Conservation (phyloP, 202 grass and related monocot species). For the Musa balbisiana region DNA sequence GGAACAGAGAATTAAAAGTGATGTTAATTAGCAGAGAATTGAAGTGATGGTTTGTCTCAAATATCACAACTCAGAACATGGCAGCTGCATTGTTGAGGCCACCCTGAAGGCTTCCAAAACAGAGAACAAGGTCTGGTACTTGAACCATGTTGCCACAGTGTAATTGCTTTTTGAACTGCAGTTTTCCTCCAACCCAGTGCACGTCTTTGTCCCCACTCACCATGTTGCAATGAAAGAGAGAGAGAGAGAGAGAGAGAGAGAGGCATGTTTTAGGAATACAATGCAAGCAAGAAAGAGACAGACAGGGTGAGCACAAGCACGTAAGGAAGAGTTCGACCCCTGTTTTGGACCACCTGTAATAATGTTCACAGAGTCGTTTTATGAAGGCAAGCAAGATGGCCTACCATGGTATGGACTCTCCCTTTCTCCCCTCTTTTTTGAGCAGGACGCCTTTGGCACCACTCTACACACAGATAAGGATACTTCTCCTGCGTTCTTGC, state of each 20-base stretch:
- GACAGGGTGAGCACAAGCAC: slow-evolving; percentile 12
- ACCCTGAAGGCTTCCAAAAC: not conserved
- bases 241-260: not conserved
- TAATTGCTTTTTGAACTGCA: slow-evolving; percentile 24
- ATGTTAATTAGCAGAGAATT: not conserved
- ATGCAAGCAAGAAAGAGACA: slow-evolving; percentile 29
- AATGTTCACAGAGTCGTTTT: not conserved
- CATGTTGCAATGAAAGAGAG: slow-evolving; percentile 1
- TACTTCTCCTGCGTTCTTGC: not conserved
- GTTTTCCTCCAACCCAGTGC: not conserved
- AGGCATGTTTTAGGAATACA: slow-evolving; percentile 25
- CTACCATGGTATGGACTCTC: slow-evolving; percentile 16
- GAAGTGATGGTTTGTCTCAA: not conserved
- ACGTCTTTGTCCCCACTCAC: not conserved
- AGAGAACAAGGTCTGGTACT: slow-evolving; percentile 17
- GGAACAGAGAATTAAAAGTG: not conserved
- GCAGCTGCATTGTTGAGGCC: not conserved
- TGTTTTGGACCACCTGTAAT: slow-evolving; percentile 5
- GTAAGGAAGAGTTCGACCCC: not conserved
- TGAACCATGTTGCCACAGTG: slow-evolving; percentile 10
- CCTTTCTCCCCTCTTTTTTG: slow-evolving; percentile 1
- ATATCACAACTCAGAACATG: not conserved
- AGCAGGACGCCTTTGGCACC: not conserved
- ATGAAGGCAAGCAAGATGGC: too few species aligned
- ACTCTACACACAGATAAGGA: not conserved